These are phyloP conservation scores for Suhomyces taliae DNA, from an alignment of 1,139 yeast species.

Conservation along the genomic window DNA sequence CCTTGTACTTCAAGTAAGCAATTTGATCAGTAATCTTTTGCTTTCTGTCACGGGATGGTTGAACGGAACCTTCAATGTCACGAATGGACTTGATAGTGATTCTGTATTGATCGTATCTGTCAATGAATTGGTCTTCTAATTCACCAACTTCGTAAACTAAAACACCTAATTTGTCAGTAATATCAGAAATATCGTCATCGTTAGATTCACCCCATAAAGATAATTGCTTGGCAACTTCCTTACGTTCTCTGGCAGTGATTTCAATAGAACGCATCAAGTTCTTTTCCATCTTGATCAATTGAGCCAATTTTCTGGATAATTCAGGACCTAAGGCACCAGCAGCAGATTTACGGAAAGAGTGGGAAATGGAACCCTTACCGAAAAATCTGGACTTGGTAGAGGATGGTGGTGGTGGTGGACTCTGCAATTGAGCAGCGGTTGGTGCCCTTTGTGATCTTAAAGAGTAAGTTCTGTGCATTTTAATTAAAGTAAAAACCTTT, in stretches of 20 bases:
- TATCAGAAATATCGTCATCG: conserved; percentile 82
- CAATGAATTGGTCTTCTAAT: conserved; percentile 83
- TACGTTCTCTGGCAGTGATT: conserved; percentile 73
- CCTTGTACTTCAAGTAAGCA: conserved; percentile 80
- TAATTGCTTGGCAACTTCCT: conserved; percentile 81
- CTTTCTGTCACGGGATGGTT: conserved; percentile 84
- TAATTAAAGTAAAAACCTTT: conserved; percentile 1
- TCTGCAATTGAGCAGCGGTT: conserved; percentile 76
- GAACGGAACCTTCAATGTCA: conserved; percentile 84
- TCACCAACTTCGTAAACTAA: conserved; percentile 81
- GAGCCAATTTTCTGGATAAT: conserved; percentile 71
- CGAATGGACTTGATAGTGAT: conserved; percentile 76
- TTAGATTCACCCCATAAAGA: conserved; percentile 84
- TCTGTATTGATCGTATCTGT: conserved; percentile 84
- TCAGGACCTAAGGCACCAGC: conserved; percentile 82
- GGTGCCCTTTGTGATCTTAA: conserved; percentile 79
- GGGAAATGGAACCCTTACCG: conserved; percentile 69
- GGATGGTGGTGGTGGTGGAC: conserved; percentile 80
- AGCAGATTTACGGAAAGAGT: conserved; percentile 64
- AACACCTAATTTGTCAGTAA: conserved; percentile 84
- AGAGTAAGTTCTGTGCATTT: conserved; percentile 82
- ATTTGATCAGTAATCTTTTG: conserved; percentile 83
- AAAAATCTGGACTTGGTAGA: conserved; percentile 68
- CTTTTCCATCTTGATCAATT: conserved; percentile 79
- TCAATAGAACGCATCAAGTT: conserved; percentile 79